phyloP scores from a whole-genome alignment of 805 yeast genomes.

The Kodamaea laetipori region DNA sequence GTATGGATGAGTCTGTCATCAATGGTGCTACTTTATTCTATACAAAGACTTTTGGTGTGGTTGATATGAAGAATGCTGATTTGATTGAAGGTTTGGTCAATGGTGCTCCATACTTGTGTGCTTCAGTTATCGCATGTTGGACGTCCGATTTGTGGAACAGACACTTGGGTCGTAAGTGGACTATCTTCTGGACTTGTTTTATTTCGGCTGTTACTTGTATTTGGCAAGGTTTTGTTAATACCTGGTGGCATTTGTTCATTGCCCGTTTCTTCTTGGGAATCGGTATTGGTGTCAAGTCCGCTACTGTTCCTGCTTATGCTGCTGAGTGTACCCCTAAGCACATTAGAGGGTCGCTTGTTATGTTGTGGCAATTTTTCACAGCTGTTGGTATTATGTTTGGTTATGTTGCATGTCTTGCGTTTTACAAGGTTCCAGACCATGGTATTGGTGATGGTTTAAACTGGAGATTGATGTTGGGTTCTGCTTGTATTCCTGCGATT shows the following conservation, averaged over 20 bases:
- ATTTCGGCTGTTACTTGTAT: conserved; percentile 61
- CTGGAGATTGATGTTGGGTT: conserved; percentile 70
- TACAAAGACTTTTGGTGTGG: conserved; percentile 55
- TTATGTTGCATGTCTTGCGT: conserved; percentile 59
- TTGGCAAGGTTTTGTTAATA: conserved; percentile 67
- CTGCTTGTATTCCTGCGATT: conserved; percentile 57
- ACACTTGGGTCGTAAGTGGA: conserved; percentile 58
- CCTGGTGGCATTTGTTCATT: conserved; percentile 61
- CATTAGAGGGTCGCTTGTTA: conserved; percentile 64
- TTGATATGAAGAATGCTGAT: conserved; percentile 42
- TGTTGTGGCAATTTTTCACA: conserved; percentile 77
- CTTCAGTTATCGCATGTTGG: conserved; percentile 63
- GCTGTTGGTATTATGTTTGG: conserved; percentile 75
- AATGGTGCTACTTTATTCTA: conserved; percentile 68
- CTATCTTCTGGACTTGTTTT: conserved; percentile 60
- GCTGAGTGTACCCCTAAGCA: conserved; percentile 65
- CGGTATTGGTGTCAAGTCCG: conserved; percentile 67
- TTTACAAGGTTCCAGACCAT: conserved; percentile 52
- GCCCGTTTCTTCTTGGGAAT: conserved; percentile 60
- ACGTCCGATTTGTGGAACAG: conserved; percentile 54
- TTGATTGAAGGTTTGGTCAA: conserved; percentile 64
- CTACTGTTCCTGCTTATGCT: conserved; percentile 67
- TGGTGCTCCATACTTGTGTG: conserved; percentile 66
- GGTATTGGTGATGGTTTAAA: conserved; percentile 51
- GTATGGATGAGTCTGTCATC: conserved; percentile 73